A percentile compares a stretch with the other conserved stretches of the same genome.
These are phyloP conservation scores for Aeminium ludgeri DNA, from an alignment of 495 filamentous ascomycete genomes.

Conservation along the genomic window DNA sequence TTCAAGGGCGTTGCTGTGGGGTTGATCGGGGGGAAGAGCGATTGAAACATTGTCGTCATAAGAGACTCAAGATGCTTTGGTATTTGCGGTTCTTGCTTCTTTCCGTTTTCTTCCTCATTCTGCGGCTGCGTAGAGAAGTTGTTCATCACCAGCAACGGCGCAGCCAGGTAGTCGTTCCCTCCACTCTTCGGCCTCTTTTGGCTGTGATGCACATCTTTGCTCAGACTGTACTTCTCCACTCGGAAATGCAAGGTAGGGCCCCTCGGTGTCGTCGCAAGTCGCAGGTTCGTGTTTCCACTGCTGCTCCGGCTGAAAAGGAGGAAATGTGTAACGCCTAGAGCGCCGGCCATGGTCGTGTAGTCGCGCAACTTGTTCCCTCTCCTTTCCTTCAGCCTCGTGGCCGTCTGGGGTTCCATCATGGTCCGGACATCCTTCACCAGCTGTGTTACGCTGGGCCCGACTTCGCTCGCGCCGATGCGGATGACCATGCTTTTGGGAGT, in stretches of 20 bases:
- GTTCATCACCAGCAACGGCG: constrained; percentile 81
- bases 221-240: constrained; percentile 90
- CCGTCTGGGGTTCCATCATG: constrained; percentile 94
- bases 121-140: constrained; percentile 61
- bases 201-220: constrained; percentile 70
- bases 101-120: constrained; percentile 30
- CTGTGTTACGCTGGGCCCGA: constrained; percentile 80
- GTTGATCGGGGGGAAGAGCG: constrained; percentile 88
- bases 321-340: constrained; percentile 83
- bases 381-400: constrained; percentile 66
- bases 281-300: constrained; percentile 81
- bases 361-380: constrained; percentile 79
- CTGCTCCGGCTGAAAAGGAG: constrained; percentile 82
- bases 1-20: constrained; percentile 75
- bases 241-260: constrained; percentile 88
- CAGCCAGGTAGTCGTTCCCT: constrained; percentile 5
- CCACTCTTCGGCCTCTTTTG: constrained; percentile 66
- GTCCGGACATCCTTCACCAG: constrained; percentile 77
- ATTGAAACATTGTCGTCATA: constrained; percentile 90
- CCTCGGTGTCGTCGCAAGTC: constrained; percentile 72
- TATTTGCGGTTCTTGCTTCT: constrained; percentile 21
- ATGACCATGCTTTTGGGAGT: constrained; percentile 96
- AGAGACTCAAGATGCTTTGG: constrained; percentile 83
- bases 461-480: constrained; percentile 82
- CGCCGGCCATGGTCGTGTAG: constrained; percentile 89